Evolutionary conservation across 2,329 filamentous ascomycete genomes (phyloP), one percentile per base, ranked within the genome.

Genomic region (Bipolaris victoriae): DNA sequence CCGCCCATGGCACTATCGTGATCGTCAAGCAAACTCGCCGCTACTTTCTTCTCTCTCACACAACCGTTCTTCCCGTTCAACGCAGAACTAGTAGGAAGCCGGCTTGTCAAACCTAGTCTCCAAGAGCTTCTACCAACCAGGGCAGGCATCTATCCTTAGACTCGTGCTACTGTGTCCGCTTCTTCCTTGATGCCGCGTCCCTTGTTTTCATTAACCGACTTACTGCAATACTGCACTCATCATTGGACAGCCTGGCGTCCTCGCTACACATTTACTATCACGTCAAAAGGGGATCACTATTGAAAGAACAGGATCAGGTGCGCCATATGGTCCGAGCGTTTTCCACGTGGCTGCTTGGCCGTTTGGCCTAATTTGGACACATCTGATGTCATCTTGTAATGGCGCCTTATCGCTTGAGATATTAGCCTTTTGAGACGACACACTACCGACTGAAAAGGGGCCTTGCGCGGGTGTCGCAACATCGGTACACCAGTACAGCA

Each of bases 401-500:
- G 22, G 35, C 35, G 22, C 24, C 16, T 31, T 16, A 46, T 24
- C 33, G 26, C 22, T 16, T 29, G 31, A 13, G 20, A 45, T 16
- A 18, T 26, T 20, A 45, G 15, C 24, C 5, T 52, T 29, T 22
- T 3, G 33, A 46, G 16, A n/a, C 40, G 20, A 52, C 33, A 39
- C 33, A 22, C 22, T 24, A 15, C 33, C 35, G 35, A 49, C 7
- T 11, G 20, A 37, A 49, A 49, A 49, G 49, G 52, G 41, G 49
- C 6, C 44, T 26, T 43, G 20, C 40, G 22, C 37, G 35, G 7
- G 18, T 52, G 43, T 29, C 26, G 35, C 41, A 35, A 15, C 35
- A 20, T 52, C 29, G 44, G 39, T 50, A 52, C 36, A 40, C 41
- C 49, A 52, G n/a, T 37, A 37, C 45, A 48, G 45, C 18, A 26